phyloP scores from a whole-genome alignment of 2,329 filamentous ascomycete genomes.

The Trichoderma atroviride region DNA sequence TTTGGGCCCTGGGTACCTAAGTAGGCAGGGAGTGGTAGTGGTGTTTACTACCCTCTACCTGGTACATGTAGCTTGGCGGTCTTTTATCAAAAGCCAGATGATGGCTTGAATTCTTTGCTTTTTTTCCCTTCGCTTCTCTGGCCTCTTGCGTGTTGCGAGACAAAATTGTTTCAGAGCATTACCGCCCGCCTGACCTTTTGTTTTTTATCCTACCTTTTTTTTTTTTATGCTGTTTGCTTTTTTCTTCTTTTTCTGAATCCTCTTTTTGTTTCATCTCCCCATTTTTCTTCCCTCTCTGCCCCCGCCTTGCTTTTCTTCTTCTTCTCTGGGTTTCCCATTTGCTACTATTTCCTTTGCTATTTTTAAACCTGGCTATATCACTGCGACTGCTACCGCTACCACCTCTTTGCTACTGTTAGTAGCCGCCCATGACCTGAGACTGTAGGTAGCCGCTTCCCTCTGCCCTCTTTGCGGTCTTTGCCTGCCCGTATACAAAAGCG shows the following conservation, averaged over 20 bases:
- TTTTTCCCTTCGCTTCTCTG: neutral
- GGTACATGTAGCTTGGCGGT: neutral
- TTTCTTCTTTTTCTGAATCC: neutral
- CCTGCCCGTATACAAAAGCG: conserved; percentile 14
- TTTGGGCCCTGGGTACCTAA: neutral
- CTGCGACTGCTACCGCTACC: neutral
- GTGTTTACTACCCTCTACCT: neutral
- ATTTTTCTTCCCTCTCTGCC: neutral
- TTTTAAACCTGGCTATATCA: neutral
- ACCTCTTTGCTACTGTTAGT: neutral
- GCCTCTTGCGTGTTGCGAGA: neutral
- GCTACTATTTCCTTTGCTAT: neutral
- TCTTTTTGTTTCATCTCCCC: neutral
- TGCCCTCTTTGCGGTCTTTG: neutral
- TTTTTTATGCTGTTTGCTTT: neutral
- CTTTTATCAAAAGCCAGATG: neutral
- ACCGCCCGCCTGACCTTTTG: conserved; percentile 7
- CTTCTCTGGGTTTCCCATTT: neutral
- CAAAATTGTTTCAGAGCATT: conserved; percentile 19
- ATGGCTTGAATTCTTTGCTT: conserved; percentile 16
- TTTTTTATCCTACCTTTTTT: neutral
- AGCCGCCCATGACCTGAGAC: neutral
- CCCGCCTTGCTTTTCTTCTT: neutral
- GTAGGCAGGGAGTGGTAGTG: neutral
- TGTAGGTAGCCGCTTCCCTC: conserved; percentile 1